Conservation (phyloP, 83 land plant genomes). For the Picea mariana region DNA sequence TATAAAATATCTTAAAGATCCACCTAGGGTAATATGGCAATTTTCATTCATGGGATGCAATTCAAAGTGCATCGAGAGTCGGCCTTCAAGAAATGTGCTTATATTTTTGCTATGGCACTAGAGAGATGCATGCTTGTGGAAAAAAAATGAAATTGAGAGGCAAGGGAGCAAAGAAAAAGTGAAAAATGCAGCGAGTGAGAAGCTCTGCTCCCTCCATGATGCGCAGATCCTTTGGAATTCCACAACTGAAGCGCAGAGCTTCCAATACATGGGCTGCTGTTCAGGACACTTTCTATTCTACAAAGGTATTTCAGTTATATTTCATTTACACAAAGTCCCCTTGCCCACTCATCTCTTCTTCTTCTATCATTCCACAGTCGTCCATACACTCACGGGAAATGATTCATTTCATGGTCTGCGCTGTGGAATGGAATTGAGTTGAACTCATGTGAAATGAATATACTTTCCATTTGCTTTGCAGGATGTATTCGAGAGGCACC, state of each 20-base stretch:
- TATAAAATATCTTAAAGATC: too few species aligned
- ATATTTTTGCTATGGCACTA: too few species aligned
- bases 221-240: conserved; percentile 9
- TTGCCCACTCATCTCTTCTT: not conserved
- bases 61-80: too few species aligned
- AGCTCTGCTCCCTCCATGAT: not conserved
- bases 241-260: conserved; percentile 42
- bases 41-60: too few species aligned
- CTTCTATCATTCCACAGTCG: not conserved
- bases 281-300: conserved; percentile 71
- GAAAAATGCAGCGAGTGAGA: conserved; percentile 2
- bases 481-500: conserved; percentile 85
- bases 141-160: too few species aligned
- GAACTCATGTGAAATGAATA: not conserved
- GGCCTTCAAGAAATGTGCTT: too few species aligned
- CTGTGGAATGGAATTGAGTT: not conserved
- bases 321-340: too few species aligned
- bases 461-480: conserved; percentile 15
- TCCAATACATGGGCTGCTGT: conserved; percentile 57
- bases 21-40: too few species aligned
- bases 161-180: not conserved
- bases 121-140: too few species aligned
- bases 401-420: not conserved
- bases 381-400: not conserved
- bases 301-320: conserved; percentile 48